Conservation (phyloP, 257 asterid genomes). For the Ilex asprella region DNA sequence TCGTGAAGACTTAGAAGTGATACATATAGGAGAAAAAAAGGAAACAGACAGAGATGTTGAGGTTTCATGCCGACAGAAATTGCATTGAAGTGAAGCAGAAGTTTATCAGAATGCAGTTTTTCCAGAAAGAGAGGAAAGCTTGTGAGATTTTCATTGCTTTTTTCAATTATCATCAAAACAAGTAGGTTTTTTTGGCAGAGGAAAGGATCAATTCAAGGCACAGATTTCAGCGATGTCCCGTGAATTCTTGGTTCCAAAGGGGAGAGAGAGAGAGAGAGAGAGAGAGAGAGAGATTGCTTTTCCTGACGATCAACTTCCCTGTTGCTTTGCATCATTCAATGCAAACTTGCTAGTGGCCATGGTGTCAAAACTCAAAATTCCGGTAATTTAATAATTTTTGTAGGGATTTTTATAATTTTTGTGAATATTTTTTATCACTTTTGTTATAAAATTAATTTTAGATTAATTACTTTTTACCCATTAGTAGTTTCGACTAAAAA, state of each 20-base stretch:
- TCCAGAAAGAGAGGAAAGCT: constrained; percentile 20
- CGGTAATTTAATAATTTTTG: too few relatives aligned
- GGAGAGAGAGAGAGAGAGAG: constrained; percentile 7
- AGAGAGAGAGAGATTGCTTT: constrained; percentile 9
- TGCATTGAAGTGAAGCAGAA: neutral
- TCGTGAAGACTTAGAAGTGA: neutral
- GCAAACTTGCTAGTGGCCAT: constrained; percentile 17
- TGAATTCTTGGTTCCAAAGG: constrained; percentile 35
- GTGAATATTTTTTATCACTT: too few relatives aligned
- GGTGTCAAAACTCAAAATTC: constrained; percentile 8
- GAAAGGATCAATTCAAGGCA: constrained; percentile 32
- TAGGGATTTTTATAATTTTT: too few relatives aligned
- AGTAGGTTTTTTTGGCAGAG: constrained; percentile 21
- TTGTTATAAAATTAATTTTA: too few relatives aligned
- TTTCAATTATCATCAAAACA: constrained; percentile 23
- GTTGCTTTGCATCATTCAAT: constrained; percentile 23
- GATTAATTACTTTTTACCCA: too few relatives aligned
- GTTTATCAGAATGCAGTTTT: constrained; percentile 14
- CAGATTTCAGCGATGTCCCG: constrained; percentile 39
- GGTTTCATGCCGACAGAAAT: constrained; percentile 11
- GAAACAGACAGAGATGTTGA: constrained; percentile 5
- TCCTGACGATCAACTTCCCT: constrained; percentile 16
- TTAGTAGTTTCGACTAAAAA: too few relatives aligned
- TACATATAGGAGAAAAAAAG: neutral
- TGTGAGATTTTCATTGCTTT: constrained; percentile 23